Base-by-base conservation (phyloP, 1,284 basidiomycete species). In the Chalciporus sp. region DNA sequence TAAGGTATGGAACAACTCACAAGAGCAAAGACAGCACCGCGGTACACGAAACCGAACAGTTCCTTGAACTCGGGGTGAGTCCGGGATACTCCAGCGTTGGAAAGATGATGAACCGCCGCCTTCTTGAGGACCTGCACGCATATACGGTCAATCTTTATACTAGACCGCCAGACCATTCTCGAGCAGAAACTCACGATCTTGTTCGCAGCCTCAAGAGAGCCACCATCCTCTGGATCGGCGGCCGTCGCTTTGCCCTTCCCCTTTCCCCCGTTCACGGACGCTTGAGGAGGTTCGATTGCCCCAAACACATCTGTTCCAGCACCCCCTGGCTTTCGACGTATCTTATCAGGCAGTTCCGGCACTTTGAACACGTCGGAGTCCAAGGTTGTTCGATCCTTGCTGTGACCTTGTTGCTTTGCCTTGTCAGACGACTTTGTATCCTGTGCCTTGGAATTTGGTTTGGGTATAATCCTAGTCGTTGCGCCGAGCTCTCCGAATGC, bases 21-120 rank as follows among this genome's bases (percentile, higher is more conserved):
- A 57, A 85, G 60, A 20, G 84, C 82, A 66, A 82, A 85, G n/a
- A 68, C 65, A 11, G 80, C 78, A 3, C 83, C 84, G 23, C 81
- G 73, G 54, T 82, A 81, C 28, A 83, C 74, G 60, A 71, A 76
- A 1, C 74, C 75, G 49, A 76, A 83, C 12, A 84, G 62, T 4
- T 85, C 83, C 56, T 81, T 83, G 66, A 85, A 89, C 42, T 87
- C 85, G 0, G 77, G 63, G 59, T 89, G 80, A 1, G 76, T 69
- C 62, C 84, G 86, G 11, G 75, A 65, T 31, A 88, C 72, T 1
- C 77, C 78, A 55, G 64, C 77, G 9, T 65, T 62, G 2, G 67
- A 61, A 1, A 83, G 71, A 44, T 68, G 70, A 5, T 65, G 68
- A 10, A 74, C 72, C 3, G 76, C 67, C 20, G 70, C 61, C 51